Evolutionary conservation across 176 grass and related monocot species (phyloP), one percentile per base, ranked within the genome.

Genomic region (Aegilops tauschii): DNA sequence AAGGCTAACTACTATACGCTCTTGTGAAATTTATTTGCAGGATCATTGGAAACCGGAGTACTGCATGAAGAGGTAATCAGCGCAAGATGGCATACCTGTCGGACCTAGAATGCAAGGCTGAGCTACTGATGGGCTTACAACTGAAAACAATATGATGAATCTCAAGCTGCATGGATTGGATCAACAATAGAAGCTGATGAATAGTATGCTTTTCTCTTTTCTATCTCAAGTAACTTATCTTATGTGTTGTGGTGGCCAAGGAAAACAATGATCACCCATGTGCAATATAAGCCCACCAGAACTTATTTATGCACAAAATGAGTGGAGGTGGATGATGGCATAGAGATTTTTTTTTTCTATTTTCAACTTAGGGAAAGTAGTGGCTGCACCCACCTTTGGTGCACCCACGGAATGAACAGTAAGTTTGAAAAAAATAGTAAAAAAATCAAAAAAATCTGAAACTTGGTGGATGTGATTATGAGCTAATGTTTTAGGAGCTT

Each of bases 51-150:
- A 56, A 56, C 52, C 52, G 17, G 17, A 56, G 52, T 56, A 17
- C 14, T 56, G 52, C 14, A 56, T 17, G 5, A 56, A 56, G 52
- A 18, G 52, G 17, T 56, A 56, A 85, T 47, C 47, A 84, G 31
- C 66, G 52, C 8, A 97, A 83, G 86, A 67, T 29, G 77, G 76
- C 64, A 2, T 76, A 90, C 31, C 14, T 83, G 25, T 14, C 27
- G 9, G 83, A 92, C 68, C 81, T 92, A 75, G 80, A 21, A 54
- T 16, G 63, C 54, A 86, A 84, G 52, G 76, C 84, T 21, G 68
- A 92, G 16, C 85, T 59, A 59, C 18, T 9, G 18, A 59, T 59
- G 6, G 18, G 54, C 54, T 59, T 59, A 20, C 7, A 31, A 28
- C 14, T 32, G 27, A 76, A 31, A 31, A 54, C 25, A 20, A 76